These are phyloP conservation scores for Novymonas esmeraldas DNA, from an alignment of 208 protist genomes.

Conservation along the genomic window DNA sequence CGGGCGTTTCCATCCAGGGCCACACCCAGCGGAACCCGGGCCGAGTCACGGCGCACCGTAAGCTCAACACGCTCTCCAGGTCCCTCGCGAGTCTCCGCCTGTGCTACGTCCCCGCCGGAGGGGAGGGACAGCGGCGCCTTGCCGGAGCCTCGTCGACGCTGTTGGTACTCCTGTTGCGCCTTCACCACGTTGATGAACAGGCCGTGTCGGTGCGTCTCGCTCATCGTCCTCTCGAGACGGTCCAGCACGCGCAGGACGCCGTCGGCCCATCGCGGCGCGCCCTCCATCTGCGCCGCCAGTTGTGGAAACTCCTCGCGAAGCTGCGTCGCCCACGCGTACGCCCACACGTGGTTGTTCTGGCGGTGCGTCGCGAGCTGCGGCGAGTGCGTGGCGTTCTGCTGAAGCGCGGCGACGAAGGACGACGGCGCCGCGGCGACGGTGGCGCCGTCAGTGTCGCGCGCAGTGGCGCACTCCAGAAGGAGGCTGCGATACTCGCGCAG, in stretches of 20 bases:
- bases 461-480: constrained; percentile 7
- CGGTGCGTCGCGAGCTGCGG: constrained; percentile 26
- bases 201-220: constrained; percentile 32
- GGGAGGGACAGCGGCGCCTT: not conserved
- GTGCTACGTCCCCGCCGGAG: not conserved
- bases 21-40: constrained; percentile 41
- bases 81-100: not conserved
- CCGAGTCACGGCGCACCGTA: constrained; percentile 23
- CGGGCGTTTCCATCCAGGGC: constrained; percentile 33
- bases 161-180: constrained; percentile 14
- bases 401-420: constrained; percentile 3
- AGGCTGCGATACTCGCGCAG: constrained; percentile 52
- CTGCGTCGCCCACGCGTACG: constrained; percentile 39
- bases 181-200: constrained; percentile 59
- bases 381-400: constrained; percentile 14
- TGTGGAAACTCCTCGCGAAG: constrained; percentile 35
- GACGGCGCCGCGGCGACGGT: not conserved
- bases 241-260: constrained; percentile 39
- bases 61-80: constrained; percentile 5
- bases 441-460: not conserved
- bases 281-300: constrained; percentile 52
- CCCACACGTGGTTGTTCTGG: constrained; percentile 27
- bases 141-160: not conserved
- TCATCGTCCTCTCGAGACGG: constrained; percentile 62
- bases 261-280: constrained; percentile 16